Evolutionary conservation across 2,329 filamentous ascomycete genomes (phyloP), one percentile per base, ranked within the genome.

Genomic region (Sordariomycetes sp.): DNA sequence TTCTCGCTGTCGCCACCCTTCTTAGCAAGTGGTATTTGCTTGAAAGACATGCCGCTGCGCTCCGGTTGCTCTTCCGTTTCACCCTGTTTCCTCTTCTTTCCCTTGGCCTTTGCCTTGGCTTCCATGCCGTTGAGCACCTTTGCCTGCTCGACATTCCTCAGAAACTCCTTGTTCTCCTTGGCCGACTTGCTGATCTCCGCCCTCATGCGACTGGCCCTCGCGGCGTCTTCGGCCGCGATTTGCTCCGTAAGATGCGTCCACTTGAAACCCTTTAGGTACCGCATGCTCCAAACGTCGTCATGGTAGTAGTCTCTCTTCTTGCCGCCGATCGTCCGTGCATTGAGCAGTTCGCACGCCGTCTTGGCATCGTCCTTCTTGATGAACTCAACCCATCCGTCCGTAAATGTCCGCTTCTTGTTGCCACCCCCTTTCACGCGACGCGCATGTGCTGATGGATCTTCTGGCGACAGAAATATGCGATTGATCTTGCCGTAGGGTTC

Each of bases 381-480:
- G 48, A 90, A 93, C 55, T 93, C 86, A 19, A 92, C 76, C 86
- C 86, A 93, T 30, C 86, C 86, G 56, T 93, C 86, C 4, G 76
- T 80, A 59, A 78, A 92, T n/a, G 74, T 74, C 39, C 78, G 74
- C 58, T 87, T 86, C 63, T 87, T 87, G 62, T 90, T 92, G 38
- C 86, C 86, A 33, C 86, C 86, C 33, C 69, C 71, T 35, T 72
- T 71, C 10, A 87, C 68, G 20, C 86, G 79, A 18, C 75, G 70
- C 7, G 73, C 64, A 46, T 85, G 82, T 6, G 72, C 68, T 4
- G 71, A 56, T 0, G 78, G 71, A 49, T 86, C 79, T 58, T 92
- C 84, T 10, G 84, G 84, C 0, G 82, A 77, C 14, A 90, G 70
- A 61, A 88, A 90, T 37, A 87, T 79, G 46, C 83, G 79, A 48